Evolutionary conservation across 169 alveolate species (phyloP), one percentile per base, ranked within the genome.

Genomic region (Cryptosporidium baileyi): DNA sequence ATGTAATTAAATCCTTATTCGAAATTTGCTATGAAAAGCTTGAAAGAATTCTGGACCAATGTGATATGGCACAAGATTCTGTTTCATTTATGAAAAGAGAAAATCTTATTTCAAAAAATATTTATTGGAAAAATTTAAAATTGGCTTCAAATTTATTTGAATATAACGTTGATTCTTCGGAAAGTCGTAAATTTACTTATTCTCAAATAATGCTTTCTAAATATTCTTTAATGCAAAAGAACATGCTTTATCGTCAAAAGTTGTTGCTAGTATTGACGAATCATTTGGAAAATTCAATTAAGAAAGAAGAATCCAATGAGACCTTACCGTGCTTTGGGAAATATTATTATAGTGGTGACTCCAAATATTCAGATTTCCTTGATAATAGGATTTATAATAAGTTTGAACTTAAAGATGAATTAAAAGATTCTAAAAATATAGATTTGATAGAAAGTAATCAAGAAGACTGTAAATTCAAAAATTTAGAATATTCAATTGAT

Each of bases 161-260:
- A 6, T 32, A 40, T 24, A 41, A 28, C 4, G 17, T 3, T 7
- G 1, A 1, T 24, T 22, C 8, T 8, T 22, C 26, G 9, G 36
- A 17, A 38, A 17, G 67, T 40, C 32, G 22, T 26, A 26, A 44
- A 11, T n/a, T 74, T n/a, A 54, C 54, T 22, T 8, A 28, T 34
- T 34, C 60, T 36, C 85, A 74, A 17, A 2, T 74, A 22, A 38
- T 74, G 13, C 44, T 74, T 8, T 15, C 36, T 4, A 51, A 61
- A 19, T 52, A 34, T 38, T 74, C 85, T 6, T 36, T 22, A 15
- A 28, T 36, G 59, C 74, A 74, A 54, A 74, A 57, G 43, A 74
- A 74, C 40, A 74, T 52, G 67, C 22, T 36, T 1, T 74, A 74
- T 74, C 26, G 85, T n/a, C 85, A 74, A 74, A 74, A 38, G 9